These are phyloP conservation scores for Takashimella koratensis DNA, from an alignment of 1,284 basidiomycete species.

Conservation along the genomic window DNA sequence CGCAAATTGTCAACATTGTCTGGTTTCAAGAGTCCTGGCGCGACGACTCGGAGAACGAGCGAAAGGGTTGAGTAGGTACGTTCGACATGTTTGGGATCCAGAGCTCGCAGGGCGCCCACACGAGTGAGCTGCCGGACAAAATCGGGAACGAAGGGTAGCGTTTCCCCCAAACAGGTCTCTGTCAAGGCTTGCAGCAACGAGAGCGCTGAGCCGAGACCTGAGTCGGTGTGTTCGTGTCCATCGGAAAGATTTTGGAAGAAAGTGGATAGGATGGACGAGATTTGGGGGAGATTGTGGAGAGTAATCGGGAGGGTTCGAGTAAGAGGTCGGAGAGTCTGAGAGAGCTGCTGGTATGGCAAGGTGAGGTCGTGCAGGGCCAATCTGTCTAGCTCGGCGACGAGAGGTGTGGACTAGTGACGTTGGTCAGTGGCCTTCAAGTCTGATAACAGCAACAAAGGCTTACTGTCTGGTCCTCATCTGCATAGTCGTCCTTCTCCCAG, in stretches of 20 bases:
- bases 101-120: conserved; percentile 35
- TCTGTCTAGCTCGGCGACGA: conserved; percentile 45
- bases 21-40: conserved; percentile 32
- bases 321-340: conserved; percentile 58
- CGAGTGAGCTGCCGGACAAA: conserved; percentile 30
- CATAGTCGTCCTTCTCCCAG: conserved; percentile 45
- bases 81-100: conserved; percentile 46
- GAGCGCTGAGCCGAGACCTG: conserved; percentile 43
- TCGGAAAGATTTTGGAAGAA: conserved; percentile 53
- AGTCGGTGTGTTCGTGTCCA: conserved; percentile 34
- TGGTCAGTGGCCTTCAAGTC: conserved; percentile 1
- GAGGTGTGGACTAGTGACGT: conserved; percentile 41
- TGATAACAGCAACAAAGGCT: conserved; percentile 11
- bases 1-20: conserved; percentile 22
- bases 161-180: conserved; percentile 51
- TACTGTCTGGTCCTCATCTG: conserved; percentile 40
- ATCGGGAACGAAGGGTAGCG: conserved; percentile 24
- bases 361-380: conserved; percentile 64
- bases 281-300: conserved; percentile 69
- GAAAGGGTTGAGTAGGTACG: conserved; percentile 47
- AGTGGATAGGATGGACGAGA: conserved; percentile 47
- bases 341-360: conserved; percentile 68
- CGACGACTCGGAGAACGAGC: conserved; percentile 37
- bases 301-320: conserved; percentile 75
- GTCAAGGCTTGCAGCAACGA: conserved; percentile 42